Conservation (phyloP, 345 rosid species). For the Hirschfeldia incana region DNA sequence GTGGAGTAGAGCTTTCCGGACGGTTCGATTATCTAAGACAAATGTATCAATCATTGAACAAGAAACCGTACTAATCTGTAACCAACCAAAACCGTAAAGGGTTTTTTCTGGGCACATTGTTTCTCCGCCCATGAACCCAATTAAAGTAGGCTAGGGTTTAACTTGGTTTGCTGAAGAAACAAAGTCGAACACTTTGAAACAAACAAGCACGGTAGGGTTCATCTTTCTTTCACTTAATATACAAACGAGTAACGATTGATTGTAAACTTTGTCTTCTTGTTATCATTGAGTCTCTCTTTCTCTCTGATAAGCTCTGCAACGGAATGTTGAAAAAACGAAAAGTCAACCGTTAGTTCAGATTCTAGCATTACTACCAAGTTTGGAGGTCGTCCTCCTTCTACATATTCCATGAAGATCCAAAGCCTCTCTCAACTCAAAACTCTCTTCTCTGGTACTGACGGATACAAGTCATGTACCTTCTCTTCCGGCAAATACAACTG, state of each 20-base stretch:
- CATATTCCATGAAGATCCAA: slow-evolving; percentile 30
- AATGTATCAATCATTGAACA: too few relatives aligned
- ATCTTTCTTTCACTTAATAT: background rate
- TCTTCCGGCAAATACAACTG: slow-evolving; percentile 16
- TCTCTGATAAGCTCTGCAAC: background rate
- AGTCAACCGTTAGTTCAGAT: background rate
- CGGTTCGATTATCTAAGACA: too few relatives aligned
- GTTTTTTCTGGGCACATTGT: too few relatives aligned
- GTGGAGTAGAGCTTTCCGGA: too few relatives aligned
- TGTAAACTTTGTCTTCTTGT: background rate
- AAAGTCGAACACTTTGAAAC: too few relatives aligned
- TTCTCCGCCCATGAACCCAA: too few relatives aligned
- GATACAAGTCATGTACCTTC: slow-evolving; percentile 20
- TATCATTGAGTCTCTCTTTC: background rate
- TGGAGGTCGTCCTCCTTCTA: slow-evolving; percentile 14
- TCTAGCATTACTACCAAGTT: slow-evolving; percentile 14
- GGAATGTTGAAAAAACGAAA: background rate
- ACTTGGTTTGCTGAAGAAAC: too few relatives aligned
- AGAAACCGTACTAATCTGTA: too few relatives aligned
- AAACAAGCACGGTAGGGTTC: too few relatives aligned
- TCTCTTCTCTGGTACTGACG: background rate
- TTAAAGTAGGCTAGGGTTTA: too few relatives aligned
- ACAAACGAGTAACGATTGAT: background rate
- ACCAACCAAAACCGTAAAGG: too few relatives aligned
- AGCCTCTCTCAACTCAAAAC: slow-evolving; percentile 22